Percentiles rank a stretch among this genome's conserved stretches.
These are phyloP conservation scores for Lactarius hatsudake DNA, from an alignment of 768 basidiomycete species.

Conservation along the genomic window DNA sequence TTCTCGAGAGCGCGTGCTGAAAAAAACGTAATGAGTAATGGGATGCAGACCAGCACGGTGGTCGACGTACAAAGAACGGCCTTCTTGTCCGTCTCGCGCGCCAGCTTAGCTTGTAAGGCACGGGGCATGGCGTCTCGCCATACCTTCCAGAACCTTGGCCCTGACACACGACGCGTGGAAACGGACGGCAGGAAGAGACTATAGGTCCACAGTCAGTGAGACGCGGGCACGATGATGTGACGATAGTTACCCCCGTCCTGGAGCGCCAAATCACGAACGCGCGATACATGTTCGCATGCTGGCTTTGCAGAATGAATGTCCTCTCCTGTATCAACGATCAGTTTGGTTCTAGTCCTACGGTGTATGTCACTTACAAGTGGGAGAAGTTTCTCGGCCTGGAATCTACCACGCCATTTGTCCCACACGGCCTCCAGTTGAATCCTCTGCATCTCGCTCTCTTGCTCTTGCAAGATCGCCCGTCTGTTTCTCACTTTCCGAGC, in stretches of 20 bases:
- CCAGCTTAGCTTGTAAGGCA: constrained; percentile 61
- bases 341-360: neutral
- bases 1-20: constrained; percentile 54
- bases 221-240: neutral
- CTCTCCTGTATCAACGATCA: constrained; percentile 36
- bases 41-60: neutral
- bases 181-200: constrained; percentile 79
- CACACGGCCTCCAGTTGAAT: constrained; percentile 54
- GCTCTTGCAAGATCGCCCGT: constrained; percentile 54
- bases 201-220: constrained; percentile 21
- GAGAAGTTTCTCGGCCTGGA: constrained; percentile 59
- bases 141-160: constrained; percentile 52
- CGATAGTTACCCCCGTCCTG: constrained; percentile 56
- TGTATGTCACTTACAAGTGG: constrained; percentile 50
- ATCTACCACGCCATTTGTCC: constrained; percentile 80
- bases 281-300: constrained; percentile 59
- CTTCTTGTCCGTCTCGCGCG: constrained; percentile 57
- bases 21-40: constrained; percentile 20
- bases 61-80: constrained; percentile 54
- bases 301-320: constrained; percentile 56
- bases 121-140: constrained; percentile 74
- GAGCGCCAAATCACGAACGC: constrained; percentile 73
- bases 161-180: constrained; percentile 66
- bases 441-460: constrained; percentile 60
- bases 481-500: constrained; percentile 62